These are phyloP conservation scores for Trametes coccinea DNA, from an alignment of 768 basidiomycete species.

Conservation along the genomic window DNA sequence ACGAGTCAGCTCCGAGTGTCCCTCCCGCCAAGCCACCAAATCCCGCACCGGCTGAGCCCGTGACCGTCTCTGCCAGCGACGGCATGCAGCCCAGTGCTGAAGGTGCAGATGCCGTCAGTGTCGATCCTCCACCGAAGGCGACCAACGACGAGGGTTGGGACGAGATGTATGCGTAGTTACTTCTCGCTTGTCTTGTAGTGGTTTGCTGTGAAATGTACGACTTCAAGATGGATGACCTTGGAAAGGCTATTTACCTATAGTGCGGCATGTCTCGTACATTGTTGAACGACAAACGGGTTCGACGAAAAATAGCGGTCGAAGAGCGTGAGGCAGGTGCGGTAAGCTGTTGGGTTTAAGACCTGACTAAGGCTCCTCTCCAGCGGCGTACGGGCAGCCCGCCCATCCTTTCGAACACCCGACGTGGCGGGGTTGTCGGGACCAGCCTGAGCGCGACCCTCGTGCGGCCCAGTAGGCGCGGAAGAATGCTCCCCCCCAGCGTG, in stretches of 20 bases:
- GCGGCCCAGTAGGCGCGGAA: too few species aligned
- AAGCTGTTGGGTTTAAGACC: slow-evolving; percentile 10
- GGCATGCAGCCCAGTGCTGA: not conserved
- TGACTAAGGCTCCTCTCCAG: not conserved
- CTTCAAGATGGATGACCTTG: too few species aligned
- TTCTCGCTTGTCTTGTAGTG: not conserved
- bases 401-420: not conserved
- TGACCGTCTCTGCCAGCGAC: too few species aligned
- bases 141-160: slow-evolving; percentile 59
- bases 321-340: slow-evolving; percentile 7
- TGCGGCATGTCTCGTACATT: too few species aligned
- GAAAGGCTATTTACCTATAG: too few species aligned
- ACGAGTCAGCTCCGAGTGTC: slow-evolving; percentile 28
- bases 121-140: slow-evolving; percentile 13
- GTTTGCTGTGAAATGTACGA: too few species aligned
- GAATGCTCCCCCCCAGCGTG: too few species aligned
- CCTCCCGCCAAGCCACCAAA: not conserved
- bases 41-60: not conserved
- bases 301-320: not conserved
- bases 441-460: too few species aligned
- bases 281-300: too few species aligned
- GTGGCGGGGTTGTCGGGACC: not conserved
- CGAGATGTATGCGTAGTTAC: slow-evolving; percentile 56
- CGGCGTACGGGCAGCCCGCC: not conserved
- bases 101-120: slow-evolving; percentile 5